Evolutionary conservation across 345 rosid genomes (phyloP), one percentile per base, ranked within the genome.

Genomic region (Hypericum perforatum): DNA sequence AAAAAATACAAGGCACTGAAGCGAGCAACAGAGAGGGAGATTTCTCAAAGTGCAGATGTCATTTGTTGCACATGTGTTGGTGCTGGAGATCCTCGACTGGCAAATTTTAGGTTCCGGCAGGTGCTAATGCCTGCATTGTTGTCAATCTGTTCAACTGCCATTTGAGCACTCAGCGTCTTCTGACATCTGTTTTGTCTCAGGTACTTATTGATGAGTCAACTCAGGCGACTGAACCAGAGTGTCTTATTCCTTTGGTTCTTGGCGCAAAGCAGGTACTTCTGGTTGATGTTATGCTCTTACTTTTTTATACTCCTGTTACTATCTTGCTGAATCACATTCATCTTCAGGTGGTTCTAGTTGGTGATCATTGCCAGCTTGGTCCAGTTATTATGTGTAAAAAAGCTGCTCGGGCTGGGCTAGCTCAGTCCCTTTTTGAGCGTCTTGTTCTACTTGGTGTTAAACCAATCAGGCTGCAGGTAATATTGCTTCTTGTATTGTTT

Each of bases 341-440:
- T 43, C 56, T 8, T 52, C 67, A 94, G 99, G 95, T 79, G 62
- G 78, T 94, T 62, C 95, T 94, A 69, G 99, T 94, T 53, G 99
- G 99, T 69, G 99, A 94, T 69, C 99, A 94, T 70, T 94, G 99
- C 73, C 99, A 94, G 69, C 99, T 94, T 66, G 99, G 99, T 62
- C 99, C 99, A 2, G 99, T 94, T 59, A 89, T 94, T 37, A 94
- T 94, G 99, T 94, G 99, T 85, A 94, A 94, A 69, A 94, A 94
- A 86, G 99, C 97, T 16, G 99, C 99, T 66, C 95, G 99, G 62
- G 97, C 99, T 73, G 99, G 99, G 54, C 64, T 94, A 58, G 95
- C 97, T 6, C 99, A 94, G 63, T 94, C 97, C 45, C 82, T 94
- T 38, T 94, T 94, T 79, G 99, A 94, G 54, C 94, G 99, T 40